Evolutionary conservation across 176 grass and related monocot species (phyloP).

Genomic region (Cymbopogon citratus): DNA sequence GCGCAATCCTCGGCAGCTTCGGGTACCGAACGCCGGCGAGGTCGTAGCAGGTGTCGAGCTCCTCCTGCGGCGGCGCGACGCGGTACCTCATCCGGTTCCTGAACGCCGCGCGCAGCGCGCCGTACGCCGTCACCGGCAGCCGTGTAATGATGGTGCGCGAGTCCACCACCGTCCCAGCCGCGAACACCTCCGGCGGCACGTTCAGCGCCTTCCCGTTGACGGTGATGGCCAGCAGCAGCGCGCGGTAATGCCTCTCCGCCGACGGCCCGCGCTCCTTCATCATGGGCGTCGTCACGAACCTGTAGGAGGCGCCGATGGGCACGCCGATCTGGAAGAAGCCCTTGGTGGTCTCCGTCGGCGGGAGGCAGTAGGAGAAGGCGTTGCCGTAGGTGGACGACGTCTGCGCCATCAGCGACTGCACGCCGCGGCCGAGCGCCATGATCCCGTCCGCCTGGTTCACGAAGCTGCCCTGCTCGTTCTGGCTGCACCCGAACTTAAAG

Average conservation of each 20-base stretch:
- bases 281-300: constrained; percentile 16
- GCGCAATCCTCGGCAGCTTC: constrained; percentile 29
- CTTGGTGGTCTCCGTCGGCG: background rate
- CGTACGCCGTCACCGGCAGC: constrained; percentile 47
- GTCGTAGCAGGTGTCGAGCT: constrained; percentile 54
- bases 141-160: constrained; percentile 45
- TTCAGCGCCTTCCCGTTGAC: constrained; percentile 35
- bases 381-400: background rate
- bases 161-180: constrained; percentile 46
- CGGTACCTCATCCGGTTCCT: constrained; percentile 34
- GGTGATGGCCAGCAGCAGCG: constrained; percentile 23
- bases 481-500: constrained; percentile 53
- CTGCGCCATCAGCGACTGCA: constrained; percentile 49
- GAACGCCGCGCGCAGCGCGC: constrained; percentile 44
- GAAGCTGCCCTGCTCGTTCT: constrained; percentile 24
- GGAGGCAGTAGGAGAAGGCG: constrained; percentile 67
- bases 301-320: background rate
- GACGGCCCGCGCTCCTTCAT: background rate
- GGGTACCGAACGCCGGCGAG: constrained; percentile 12
- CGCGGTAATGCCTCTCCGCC: constrained; percentile 20
- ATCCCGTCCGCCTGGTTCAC: constrained; percentile 28
- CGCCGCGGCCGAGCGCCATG: constrained; percentile 47
- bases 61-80: background rate
- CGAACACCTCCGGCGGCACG: constrained; percentile 22
- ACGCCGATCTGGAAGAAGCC: constrained; percentile 53